Percentiles rank a stretch among this genome's conserved stretches.
phyloP scores from a whole-genome alignment of 1,284 basidiomycete species.

The Tilletia caries region DNA sequence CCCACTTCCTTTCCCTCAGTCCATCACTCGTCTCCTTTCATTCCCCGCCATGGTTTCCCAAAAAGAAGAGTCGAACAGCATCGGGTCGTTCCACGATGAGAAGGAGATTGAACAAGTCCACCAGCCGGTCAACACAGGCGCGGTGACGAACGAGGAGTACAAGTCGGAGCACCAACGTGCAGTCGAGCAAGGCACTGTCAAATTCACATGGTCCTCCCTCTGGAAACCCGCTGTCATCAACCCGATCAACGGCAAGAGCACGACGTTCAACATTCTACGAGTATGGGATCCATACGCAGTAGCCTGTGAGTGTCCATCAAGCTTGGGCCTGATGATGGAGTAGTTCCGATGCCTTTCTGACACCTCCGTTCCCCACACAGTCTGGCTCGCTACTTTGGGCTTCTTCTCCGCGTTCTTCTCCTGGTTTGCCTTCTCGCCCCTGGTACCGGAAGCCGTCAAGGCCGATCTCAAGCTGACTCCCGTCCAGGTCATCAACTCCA shows the following conservation, averaged over 20 bases:
- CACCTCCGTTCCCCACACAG: background rate
- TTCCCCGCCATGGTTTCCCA: background rate
- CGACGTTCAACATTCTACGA: slow-evolving; percentile 62
- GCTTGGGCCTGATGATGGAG: too few relatives aligned
- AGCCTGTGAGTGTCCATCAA: slow-evolving; percentile 57
- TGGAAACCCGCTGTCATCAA: slow-evolving; percentile 57
- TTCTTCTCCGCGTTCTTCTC: slow-evolving; percentile 60
- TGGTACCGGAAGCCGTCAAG: slow-evolving; percentile 65
- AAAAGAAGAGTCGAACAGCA: background rate
- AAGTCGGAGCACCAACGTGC: slow-evolving; percentile 34
- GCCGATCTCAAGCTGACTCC: slow-evolving; percentile 61
- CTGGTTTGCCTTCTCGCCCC: slow-evolving; percentile 68
- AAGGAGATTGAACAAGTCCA: slow-evolving; percentile 16
- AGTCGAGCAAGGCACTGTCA: slow-evolving; percentile 17
- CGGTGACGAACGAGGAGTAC: slow-evolving; percentile 33
- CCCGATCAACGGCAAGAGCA: slow-evolving; percentile 62
- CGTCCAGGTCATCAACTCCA: slow-evolving; percentile 62
- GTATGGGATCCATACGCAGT: slow-evolving; percentile 61
- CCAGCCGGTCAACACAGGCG: slow-evolving; percentile 9
- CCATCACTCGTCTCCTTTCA: background rate
- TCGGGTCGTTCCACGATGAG: slow-evolving; percentile 4
- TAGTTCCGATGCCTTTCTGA: slow-evolving; percentile 56
- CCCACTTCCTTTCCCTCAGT: background rate
- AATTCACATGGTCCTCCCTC: slow-evolving; percentile 48
- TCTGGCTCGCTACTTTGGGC: slow-evolving; percentile 56